Evolutionary conservation across 2,329 filamentous ascomycete species (phyloP).

Genomic region (Proliferodiscus dingleyae): DNA sequence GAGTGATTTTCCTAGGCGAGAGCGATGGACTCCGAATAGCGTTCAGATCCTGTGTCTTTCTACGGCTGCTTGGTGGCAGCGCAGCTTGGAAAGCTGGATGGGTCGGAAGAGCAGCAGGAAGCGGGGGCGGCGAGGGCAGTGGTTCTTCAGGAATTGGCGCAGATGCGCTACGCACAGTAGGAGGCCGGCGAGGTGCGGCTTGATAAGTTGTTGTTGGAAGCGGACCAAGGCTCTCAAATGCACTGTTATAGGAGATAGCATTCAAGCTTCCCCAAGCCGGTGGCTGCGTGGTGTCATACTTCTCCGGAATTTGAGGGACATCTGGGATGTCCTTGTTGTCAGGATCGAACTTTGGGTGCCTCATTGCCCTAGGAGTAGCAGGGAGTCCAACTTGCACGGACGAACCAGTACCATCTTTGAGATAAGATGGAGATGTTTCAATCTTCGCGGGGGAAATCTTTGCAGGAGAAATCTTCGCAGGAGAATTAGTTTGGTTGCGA

Average conservation of each 20-base stretch:
- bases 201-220: constrained; percentile 32
- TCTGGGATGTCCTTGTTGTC: constrained; percentile 52
- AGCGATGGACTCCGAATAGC: constrained; percentile 14
- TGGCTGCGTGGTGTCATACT: constrained; percentile 32
- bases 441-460: no score
- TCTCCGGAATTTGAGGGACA: constrained; percentile 49
- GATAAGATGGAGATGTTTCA: constrained; percentile 21
- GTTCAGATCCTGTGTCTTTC: constrained; percentile 22
- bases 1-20: constrained; percentile 28
- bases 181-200: constrained; percentile 42
- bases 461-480: constrained; percentile 27
- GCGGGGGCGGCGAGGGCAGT: constrained; percentile 25
- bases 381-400: constrained; percentile 69
- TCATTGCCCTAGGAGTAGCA: constrained; percentile 87
- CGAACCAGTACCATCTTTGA: constrained; percentile 44
- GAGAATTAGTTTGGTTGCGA: constrained; percentile 59
- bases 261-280: constrained; percentile 23
- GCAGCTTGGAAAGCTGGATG: constrained; percentile 39
- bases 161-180: constrained; percentile 54
- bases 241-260: constrained; percentile 22
- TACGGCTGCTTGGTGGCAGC: constrained; percentile 32
- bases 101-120: constrained; percentile 32
- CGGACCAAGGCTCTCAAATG: constrained; percentile 27
- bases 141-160: constrained; percentile 50
- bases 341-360: constrained; percentile 64